Base-by-base conservation (phyloP, 148 eudicot genomes). In the Beta vulgaris region DNA sequence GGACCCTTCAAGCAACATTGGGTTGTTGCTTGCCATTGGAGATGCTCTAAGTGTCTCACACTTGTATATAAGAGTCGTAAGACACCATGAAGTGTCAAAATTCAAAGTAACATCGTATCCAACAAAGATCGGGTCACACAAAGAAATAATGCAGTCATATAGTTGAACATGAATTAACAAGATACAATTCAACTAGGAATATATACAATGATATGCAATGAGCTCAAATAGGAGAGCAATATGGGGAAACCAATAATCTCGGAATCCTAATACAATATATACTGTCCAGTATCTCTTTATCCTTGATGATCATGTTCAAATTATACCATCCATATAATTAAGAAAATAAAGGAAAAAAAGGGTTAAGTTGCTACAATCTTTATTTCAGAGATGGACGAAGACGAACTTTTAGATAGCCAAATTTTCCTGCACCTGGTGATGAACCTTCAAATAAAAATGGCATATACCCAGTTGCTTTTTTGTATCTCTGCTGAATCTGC, bases 341-440 rank as follows among this genome's bases (percentile, higher is more conserved):
- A 26, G 15, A 21, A n/a, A n/a, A 3, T 15, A 23, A 28, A 58
- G 62, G 14, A 55, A 7, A 55, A 3, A 55, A 55, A 2, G 62
- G 13, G 16, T 3, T 16, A 28, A 25, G 32, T 58, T 3, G 15
- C 28, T 14, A 15, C 80, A 72, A 71, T 32, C 34, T 70, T 73
- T 61, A 75, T 34, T 80, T 72, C 29, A 71, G 63, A 68, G 81
- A 76, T 59, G 68, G n/a, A 42, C 87, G 86, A 25, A 87, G 92
- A 35, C 93, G 91, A 68, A 95, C 83, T 79, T 87, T 89, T 13
- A 95, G 84, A 74, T 95, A 84, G 49, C 98, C 98, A 61, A 95
- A 95, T 77, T 80, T 92, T 72, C 97, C 98, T 7, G 98, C 98
- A 23, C 98, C 98, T 32, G 96, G 98, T 19, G 98, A 95, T 29